Percentiles rank a stretch among this genome's conserved stretches.
Evolutionary conservation across 169 alveolate species (phyloP).

Genomic region (Eimeria necatrix): DNA sequence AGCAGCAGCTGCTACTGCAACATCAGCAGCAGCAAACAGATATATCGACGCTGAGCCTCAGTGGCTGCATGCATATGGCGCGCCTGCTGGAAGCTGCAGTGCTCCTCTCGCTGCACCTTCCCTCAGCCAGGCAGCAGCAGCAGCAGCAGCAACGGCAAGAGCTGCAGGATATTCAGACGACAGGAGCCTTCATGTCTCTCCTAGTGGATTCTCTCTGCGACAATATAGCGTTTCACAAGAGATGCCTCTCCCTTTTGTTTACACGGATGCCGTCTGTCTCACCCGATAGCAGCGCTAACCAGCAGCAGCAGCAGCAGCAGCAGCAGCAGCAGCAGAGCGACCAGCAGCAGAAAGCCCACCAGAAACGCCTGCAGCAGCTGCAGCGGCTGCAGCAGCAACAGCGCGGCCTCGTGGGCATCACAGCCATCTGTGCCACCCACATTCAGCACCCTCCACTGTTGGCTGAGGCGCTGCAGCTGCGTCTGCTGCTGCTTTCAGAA

Average conservation of each 20-base stretch:
- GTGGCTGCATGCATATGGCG: slow-evolving; percentile 52
- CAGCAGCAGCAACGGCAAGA: background rate
- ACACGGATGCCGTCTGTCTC: background rate
- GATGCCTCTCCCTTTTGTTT: background rate
- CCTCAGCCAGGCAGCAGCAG: background rate
- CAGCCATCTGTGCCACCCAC: slow-evolving; percentile 44
- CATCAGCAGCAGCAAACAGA: background rate
- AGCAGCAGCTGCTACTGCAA: background rate
- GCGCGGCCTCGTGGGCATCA: slow-evolving; percentile 59
- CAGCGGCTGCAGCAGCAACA: slow-evolving; percentile 35
- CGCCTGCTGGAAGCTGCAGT: slow-evolving; percentile 18
- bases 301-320: background rate
- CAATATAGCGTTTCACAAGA: background rate
- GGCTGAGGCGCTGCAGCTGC: slow-evolving; percentile 51
- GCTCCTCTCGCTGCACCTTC: slow-evolving; percentile 13
- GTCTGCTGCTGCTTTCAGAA: slow-evolving; percentile 19
- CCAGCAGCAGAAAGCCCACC: background rate
- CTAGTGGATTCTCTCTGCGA: background rate
- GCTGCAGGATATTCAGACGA: background rate
- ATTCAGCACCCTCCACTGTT: background rate
- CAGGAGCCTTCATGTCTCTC: background rate
- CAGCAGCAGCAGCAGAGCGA: background rate
- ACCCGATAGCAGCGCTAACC: background rate
- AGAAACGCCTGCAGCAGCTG: background rate
- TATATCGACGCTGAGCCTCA: background rate